phyloP scores from a whole-genome alignment of 352 stramenopile species.

The Phytophthora sojae region DNA sequence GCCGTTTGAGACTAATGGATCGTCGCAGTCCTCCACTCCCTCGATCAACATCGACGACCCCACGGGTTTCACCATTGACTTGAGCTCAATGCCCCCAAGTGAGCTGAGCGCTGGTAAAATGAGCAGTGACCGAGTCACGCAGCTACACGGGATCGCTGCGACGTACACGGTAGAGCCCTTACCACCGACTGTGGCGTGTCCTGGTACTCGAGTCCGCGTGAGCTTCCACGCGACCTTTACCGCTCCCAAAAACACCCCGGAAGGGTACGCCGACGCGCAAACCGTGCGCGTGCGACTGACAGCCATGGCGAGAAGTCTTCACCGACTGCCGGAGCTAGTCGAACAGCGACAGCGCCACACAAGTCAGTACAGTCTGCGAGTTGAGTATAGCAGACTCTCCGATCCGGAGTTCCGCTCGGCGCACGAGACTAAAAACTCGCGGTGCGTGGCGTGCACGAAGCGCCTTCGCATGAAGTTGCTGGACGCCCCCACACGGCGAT shows the following conservation, averaged over 20 bases:
- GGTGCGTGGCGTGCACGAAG: constrained; percentile 58
- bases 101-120: constrained; percentile 46
- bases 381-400: constrained; percentile 19
- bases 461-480: constrained; percentile 43
- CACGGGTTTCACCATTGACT: constrained; percentile 40
- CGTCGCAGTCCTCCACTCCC: constrained; percentile 20
- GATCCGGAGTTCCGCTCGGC: constrained; percentile 15
- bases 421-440: constrained; percentile 34
- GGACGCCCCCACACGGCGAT: constrained; percentile 34
- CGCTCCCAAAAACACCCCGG: constrained; percentile 8
- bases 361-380: constrained; percentile 7
- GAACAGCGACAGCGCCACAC: constrained; percentile 26
- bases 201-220: constrained; percentile 39
- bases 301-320: constrained; percentile 38
- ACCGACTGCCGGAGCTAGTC: constrained; percentile 42
- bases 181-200: constrained; percentile 20
- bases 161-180: constrained; percentile 46
- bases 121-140: constrained; percentile 34
- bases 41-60: constrained; percentile 26
- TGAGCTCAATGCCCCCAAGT: constrained; percentile 38
- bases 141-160: constrained; percentile 51
- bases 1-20: constrained; percentile 13
- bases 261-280: constrained; percentile 32
- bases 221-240: constrained; percentile 53
- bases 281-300: constrained; percentile 37